A percentile compares a stretch with the other conserved stretches of the same genome.
Evolutionary conservation across 306 rosid species (phyloP).

Genomic region (Ormosia emarginata): DNA sequence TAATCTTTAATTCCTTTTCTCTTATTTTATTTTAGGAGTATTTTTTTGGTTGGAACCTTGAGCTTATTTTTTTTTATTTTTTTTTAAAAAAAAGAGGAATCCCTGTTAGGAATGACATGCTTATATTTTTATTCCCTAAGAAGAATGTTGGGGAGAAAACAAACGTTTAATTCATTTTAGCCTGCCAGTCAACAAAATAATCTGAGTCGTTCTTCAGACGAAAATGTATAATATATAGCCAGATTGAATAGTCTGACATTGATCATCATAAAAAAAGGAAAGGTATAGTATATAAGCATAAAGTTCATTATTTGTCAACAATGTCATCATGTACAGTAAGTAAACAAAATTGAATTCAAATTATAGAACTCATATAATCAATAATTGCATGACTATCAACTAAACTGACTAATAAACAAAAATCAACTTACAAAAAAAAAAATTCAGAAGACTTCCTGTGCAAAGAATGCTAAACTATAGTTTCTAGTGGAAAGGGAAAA

Average conservation of each 20-base stretch:
- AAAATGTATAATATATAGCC: not conserved
- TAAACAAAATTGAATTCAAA: slow-evolving; percentile 31
- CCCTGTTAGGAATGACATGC: no score
- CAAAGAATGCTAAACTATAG: slow-evolving; percentile 77
- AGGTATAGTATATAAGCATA: not conserved
- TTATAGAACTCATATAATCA: slow-evolving; percentile 20
- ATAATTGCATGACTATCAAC: slow-evolving; percentile 35
- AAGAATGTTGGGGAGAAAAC: not conserved
- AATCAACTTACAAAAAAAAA: slow-evolving; percentile 41
- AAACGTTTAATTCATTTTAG: not conserved
- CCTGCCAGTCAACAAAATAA: not conserved
- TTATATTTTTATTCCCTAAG: no score
- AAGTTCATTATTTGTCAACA: not conserved
- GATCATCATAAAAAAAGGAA: no score
- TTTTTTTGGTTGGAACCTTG: no score
- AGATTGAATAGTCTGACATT: no score
- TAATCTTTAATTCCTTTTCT: no score
- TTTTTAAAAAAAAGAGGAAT: no score
- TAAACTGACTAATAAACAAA: slow-evolving; percentile 34
- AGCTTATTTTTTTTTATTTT: no score
- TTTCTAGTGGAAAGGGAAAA: slow-evolving; percentile 37
- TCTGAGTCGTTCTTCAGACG: not conserved
- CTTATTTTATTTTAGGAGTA: no score
- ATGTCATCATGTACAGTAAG: not conserved
- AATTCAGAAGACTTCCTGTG: slow-evolving; percentile 56